Evolutionary conservation across 2,329 filamentous ascomycete genomes (phyloP).

Genomic region (Microcera coccophila): DNA sequence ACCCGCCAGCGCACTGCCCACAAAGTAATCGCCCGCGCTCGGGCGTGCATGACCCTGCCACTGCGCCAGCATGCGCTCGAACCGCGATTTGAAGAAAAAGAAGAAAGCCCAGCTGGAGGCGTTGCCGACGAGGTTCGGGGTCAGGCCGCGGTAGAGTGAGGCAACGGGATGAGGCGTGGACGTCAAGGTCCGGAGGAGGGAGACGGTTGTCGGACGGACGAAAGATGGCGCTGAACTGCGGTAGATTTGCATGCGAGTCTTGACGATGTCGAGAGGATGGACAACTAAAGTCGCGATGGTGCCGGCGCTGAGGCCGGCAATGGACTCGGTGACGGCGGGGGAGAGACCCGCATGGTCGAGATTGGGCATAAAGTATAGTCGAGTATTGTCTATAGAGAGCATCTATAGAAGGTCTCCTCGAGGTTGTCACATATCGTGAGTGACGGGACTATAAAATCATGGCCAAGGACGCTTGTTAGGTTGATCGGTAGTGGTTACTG

Average conservation of each 20-base stretch:
- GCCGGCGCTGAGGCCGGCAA: conserved; percentile 87
- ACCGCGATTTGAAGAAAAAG: conserved; percentile 69
- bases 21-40: conserved; percentile 69
- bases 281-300: conserved; percentile 80
- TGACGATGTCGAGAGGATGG: conserved; percentile 92
- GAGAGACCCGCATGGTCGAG: conserved; percentile 58
- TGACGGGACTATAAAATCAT: neutral
- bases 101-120: conserved; percentile 88
- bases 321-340: conserved; percentile 77
- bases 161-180: conserved; percentile 53
- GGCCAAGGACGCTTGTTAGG: neutral
- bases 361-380: conserved; percentile 42
- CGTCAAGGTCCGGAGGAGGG: conserved; percentile 49
- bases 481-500: too few species aligned
- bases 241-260: conserved; percentile 84
- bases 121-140: conserved; percentile 88
- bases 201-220: conserved; percentile 45
- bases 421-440: conserved; percentile 25
- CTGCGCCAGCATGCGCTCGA: conserved; percentile 45
- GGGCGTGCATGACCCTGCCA: conserved; percentile 17
- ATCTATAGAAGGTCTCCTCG: conserved; percentile 4
- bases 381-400: too few species aligned
- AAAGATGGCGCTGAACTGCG: conserved; percentile 40
- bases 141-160: conserved; percentile 83
- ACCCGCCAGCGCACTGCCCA: conserved; percentile 68